A percentile compares a stretch with the other conserved stretches of the same genome.
Evolutionary conservation across 345 rosid genomes (phyloP).

Genomic region (Lumnitzera littorea): DNA sequence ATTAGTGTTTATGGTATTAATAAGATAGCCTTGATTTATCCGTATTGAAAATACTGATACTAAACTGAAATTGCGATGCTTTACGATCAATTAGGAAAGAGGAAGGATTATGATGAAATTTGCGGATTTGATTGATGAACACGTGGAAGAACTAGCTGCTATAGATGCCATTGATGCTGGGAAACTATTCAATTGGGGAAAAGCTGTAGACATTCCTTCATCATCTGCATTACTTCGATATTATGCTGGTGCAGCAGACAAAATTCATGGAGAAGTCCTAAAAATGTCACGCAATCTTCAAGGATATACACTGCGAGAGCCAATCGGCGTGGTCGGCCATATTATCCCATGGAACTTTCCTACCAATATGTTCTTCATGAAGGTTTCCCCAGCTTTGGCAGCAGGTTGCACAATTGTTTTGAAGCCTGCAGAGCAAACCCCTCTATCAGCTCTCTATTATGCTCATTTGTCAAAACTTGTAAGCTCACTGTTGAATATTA

Average conservation of each 20-base stretch:
- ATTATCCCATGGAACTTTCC: slow-evolving; percentile 93
- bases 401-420: slow-evolving; percentile 85
- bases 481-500: neutral
- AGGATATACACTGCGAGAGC: slow-evolving; percentile 72
- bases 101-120: slow-evolving; percentile 51
- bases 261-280: slow-evolving; percentile 70
- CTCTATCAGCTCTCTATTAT: slow-evolving; percentile 75
- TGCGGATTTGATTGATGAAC: slow-evolving; percentile 56
- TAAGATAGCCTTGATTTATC: too few relatives aligned
- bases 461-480: slow-evolving; percentile 54
- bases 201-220: slow-evolving; percentile 42
- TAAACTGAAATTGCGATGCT: too few relatives aligned
- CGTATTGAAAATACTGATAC: too few relatives aligned
- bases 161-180: slow-evolving; percentile 66
- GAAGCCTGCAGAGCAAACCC: slow-evolving; percentile 91
- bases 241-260: slow-evolving; percentile 87
- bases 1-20: too few relatives aligned
- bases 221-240: slow-evolving; percentile 37
- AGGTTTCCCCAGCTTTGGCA: slow-evolving; percentile 66
- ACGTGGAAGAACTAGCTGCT: slow-evolving; percentile 60
- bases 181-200: slow-evolving; percentile 34
- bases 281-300: slow-evolving; percentile 53
- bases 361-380: slow-evolving; percentile 46
- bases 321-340: slow-evolving; percentile 71
- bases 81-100: slow-evolving; percentile 35